A percentile compares a stretch with the other conserved stretches of the same genome.
Evolutionary conservation across 225 moss, liverwort and hornwort species (phyloP).

Genomic region (Sphagnum tenellum): DNA sequence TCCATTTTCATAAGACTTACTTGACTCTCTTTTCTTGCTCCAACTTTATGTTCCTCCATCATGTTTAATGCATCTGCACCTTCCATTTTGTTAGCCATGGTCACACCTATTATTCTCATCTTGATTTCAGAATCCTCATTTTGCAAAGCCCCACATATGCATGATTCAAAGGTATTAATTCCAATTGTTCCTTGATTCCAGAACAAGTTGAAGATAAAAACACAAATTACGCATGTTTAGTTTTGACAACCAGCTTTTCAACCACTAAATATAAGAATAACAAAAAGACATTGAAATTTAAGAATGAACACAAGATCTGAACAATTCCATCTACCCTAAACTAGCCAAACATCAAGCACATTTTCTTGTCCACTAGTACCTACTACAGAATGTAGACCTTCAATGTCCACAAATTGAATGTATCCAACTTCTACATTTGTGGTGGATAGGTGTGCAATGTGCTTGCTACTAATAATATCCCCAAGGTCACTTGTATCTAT

Average conservation of each 20-base stretch:
- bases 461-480: conserved; percentile 10
- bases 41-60: no score
- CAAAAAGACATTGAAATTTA: conserved; percentile 14
- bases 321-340: neutral
- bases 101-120: no score
- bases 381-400: conserved; percentile 1
- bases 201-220: neutral
- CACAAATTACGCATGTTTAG: neutral
- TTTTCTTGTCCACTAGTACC: conserved; percentile 11
- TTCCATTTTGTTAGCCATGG: no score
- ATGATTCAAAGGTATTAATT: no score
- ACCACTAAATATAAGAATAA: conserved; percentile 7
- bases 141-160: no score
- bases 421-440: neutral
- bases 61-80: neutral
- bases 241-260: no score
- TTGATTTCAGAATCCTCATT: no score
- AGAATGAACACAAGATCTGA: no score
- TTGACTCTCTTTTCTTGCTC: no score
- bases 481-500: conserved; percentile 18
- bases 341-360: conserved; percentile 1
- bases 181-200: neutral
- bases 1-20: no score
- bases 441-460: conserved; percentile 6
- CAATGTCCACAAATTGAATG: no score